A percentile compares a stretch with the other conserved stretches of the same genome.
phyloP scores from a whole-genome alignment of 1,284 basidiomycete genomes.

The Acaromyces ingoldii region DNA sequence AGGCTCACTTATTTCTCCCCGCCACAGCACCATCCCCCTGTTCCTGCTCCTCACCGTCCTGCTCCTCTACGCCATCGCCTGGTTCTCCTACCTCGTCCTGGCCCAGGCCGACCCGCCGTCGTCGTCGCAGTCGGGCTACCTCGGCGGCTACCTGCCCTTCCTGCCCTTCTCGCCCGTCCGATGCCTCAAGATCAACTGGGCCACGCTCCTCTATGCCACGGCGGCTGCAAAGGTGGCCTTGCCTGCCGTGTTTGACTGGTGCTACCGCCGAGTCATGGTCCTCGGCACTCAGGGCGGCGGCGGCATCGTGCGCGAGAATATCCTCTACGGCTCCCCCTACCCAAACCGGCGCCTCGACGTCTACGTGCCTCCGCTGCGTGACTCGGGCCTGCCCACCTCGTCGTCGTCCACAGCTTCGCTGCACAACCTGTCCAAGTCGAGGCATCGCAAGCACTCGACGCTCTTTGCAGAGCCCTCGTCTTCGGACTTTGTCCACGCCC shows the following conservation, averaged over 20 bases:
- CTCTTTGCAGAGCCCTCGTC: constrained; percentile 14
- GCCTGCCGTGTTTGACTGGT: constrained; percentile 43
- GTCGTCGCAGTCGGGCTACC: constrained; percentile 13
- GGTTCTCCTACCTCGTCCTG: constrained; percentile 48
- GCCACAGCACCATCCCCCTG: constrained; percentile 35
- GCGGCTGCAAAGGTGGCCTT: constrained; percentile 32
- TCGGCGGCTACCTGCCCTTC: constrained; percentile 26
- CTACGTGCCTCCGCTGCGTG: constrained; percentile 31
- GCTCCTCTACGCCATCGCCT: constrained; percentile 45
- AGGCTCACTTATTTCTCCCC: background rate
- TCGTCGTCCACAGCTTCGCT: too few species aligned
- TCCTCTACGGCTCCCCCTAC: constrained; percentile 38
- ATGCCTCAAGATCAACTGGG: constrained; percentile 43
- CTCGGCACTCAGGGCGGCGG: constrained; percentile 42
- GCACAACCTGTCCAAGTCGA: too few species aligned
- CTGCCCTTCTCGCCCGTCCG: constrained; percentile 44
- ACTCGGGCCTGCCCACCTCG: background rate
- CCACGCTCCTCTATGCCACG: constrained; percentile 29
- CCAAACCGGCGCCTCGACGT: constrained; percentile 38
- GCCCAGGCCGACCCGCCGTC: constrained; percentile 45
- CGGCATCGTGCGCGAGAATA: constrained; percentile 39
- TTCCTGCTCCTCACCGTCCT: constrained; percentile 39
- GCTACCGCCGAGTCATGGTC: constrained; percentile 43
- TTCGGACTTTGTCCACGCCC: background rate
- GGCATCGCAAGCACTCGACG: constrained; percentile 18